Conservation (phyloP, 306 rosid genomes). For the Casuarina glauca region DNA sequence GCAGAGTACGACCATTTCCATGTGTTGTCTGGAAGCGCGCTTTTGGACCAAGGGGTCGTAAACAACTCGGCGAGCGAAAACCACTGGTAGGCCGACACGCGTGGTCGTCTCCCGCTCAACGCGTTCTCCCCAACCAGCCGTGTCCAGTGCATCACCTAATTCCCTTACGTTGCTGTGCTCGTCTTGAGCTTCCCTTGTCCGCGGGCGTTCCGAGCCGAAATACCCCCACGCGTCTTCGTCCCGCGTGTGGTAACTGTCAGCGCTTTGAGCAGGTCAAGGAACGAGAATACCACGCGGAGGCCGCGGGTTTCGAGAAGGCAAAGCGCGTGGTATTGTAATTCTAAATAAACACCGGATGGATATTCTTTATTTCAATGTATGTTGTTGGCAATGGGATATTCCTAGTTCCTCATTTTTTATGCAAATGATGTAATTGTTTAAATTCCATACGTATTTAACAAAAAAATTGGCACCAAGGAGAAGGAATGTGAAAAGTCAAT, state of each 20-base stretch:
- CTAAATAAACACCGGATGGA: too few species aligned
- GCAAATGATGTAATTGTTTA: too few species aligned
- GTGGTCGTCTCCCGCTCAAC: slow-evolving; percentile 38
- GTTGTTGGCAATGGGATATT: too few species aligned
- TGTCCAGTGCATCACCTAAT: slow-evolving; percentile 36
- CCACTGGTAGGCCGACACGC: slow-evolving; percentile 33
- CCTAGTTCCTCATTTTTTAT: too few species aligned
- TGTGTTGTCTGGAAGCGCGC: slow-evolving; percentile 22
- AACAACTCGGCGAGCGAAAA: slow-evolving; percentile 26
- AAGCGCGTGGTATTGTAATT: neutral
- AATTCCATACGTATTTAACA: too few species aligned
- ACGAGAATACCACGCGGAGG: too few species aligned
- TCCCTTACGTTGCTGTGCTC: slow-evolving; percentile 15
- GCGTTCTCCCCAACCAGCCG: slow-evolving; percentile 37
- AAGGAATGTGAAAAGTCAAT: too few species aligned
- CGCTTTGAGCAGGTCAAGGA: neutral
- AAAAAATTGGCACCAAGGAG: too few species aligned
- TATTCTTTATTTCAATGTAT: too few species aligned
- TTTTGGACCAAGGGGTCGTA: slow-evolving; percentile 1
- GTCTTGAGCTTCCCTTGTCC: slow-evolving; percentile 9
- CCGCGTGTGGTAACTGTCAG: neutral
- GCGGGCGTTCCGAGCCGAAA: neutral
- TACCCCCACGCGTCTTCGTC: neutral
- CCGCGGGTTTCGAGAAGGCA: neutral
- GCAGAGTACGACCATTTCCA: slow-evolving; percentile 15